Evolutionary conservation across 257 asterid genomes (phyloP).

Genomic region (Jaltomata sinuosa): DNA sequence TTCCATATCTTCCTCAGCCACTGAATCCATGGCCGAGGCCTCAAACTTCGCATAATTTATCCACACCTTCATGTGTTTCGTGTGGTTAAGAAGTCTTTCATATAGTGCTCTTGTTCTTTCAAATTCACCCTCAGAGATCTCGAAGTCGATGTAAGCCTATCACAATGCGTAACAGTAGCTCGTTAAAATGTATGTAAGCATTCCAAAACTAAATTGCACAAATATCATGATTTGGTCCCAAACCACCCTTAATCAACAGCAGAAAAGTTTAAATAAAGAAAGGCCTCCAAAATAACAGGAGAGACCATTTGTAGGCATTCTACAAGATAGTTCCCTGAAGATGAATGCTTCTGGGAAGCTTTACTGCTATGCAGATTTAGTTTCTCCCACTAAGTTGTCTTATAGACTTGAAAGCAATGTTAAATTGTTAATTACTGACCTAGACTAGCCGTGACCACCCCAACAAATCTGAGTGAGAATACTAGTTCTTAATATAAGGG

Average conservation of each 20-base stretch:
- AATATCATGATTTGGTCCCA: neutral
- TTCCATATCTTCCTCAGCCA: constrained; percentile 35
- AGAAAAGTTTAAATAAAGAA: neutral
- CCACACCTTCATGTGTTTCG: constrained; percentile 97
- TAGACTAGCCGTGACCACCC: neutral
- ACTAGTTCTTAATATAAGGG: neutral
- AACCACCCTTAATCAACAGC: neutral
- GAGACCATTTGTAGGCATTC: neutral
- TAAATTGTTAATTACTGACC: too few relatives aligned
- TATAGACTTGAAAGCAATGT: neutral
- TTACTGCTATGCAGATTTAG: neutral
- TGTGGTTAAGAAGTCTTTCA: constrained; percentile 83
- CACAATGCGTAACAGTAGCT: constrained; percentile 2
- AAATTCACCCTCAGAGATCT: constrained; percentile 73
- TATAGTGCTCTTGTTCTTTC: constrained; percentile 82
- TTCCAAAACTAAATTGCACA: neutral
- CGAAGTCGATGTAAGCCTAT: constrained; percentile 95
- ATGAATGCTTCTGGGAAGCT: neutral
- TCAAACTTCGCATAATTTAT: constrained; percentile 92
- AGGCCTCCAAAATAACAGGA: neutral
- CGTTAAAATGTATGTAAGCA: neutral
- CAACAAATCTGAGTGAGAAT: neutral
- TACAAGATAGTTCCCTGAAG: neutral
- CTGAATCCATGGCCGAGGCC: constrained; percentile 57
- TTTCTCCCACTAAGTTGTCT: neutral